Base-by-base conservation (phyloP, 2,329 filamentous ascomycete species). In the Didymella segeticola region DNA sequence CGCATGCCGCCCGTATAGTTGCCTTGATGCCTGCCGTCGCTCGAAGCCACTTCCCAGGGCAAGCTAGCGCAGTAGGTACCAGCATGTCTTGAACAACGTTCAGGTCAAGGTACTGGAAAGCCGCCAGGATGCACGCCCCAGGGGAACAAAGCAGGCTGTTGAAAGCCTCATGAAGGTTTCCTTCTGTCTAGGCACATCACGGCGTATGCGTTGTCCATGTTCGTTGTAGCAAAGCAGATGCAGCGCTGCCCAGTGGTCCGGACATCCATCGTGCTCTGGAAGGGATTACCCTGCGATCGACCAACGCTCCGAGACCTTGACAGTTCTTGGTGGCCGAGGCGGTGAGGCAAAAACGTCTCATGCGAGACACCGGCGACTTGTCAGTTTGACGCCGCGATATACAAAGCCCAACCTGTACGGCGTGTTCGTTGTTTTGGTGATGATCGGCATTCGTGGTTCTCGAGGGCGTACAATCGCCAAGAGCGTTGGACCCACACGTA, bases 241-340 rank as follows among this genome's bases (percentile, higher is more conserved):
- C 61, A 62, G 25, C 47, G 39, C 53, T 58, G 59, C 61, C 58
- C 60, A 63, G 57, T 38, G 42, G 47, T 42, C 37, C 36, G 25
- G 30, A 31, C 36, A 10, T 30, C 31, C 15, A 53, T 43, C 29
- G 41, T 19, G 17, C 33, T 33, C 15, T 41, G 36, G 59, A 49
- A 56, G 47, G 64, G 63, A 37, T 63, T 27, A 56, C 60, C 64
- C 56, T 62, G 58, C 55, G 34, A 55, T 53, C 36, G 34, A 50
- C 47, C 42, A 33, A 57, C 56, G 50, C 53, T 47, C 53, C 54
- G 53, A 58, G 62, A 62, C 59, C 55, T 47, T 38, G 49, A 39
- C 17, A 43, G 27, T 42, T 45, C 39, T 34, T 46, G 45, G 36
- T 39, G 41, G 36, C 23, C 36, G 36, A 20, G 33, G 47, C 47